A percentile compares a stretch with the other conserved stretches of the same genome.
These are phyloP conservation scores for Fusarium sp. DNA, from an alignment of 2,329 filamentous ascomycete genomes.

Conservation along the genomic window DNA sequence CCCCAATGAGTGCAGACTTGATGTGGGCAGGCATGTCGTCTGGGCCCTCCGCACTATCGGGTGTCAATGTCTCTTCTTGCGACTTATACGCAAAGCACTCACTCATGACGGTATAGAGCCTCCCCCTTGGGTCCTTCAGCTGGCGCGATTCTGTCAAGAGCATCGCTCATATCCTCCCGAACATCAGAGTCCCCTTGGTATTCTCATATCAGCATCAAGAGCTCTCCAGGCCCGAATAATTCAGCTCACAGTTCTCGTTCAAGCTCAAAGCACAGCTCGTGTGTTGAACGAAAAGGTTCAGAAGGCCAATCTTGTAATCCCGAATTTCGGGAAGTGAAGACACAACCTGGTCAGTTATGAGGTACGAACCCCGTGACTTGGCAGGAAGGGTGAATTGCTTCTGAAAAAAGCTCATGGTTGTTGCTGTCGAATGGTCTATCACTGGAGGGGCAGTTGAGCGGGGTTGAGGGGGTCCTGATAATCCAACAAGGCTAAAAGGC, in stretches of 20 bases:
- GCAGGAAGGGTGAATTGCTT: conserved; percentile 84
- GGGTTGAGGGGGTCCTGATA: conserved; percentile 44
- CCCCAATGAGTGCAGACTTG: conserved; percentile 89
- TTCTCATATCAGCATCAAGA: conserved; percentile 51
- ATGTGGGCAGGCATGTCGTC: conserved; percentile 99
- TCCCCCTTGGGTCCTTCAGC: conserved; percentile 77
- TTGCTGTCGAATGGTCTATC: conserved; percentile 33
- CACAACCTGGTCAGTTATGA: conserved; percentile 82
- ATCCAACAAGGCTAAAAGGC: conserved; percentile 56
- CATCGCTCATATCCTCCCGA: conserved; percentile 92
- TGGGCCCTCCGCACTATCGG: conserved; percentile 75
- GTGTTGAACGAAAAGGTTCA: conserved; percentile 95
- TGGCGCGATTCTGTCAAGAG: conserved; percentile 88
- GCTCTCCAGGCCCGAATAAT: background rate
- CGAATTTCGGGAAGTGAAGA: conserved; percentile 80
- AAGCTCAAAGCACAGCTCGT: conserved; percentile 89
- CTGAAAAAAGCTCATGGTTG: conserved; percentile 80
- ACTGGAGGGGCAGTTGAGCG: conserved; percentile 45
- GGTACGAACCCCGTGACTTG: conserved; percentile 84
- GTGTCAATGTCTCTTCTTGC: background rate
- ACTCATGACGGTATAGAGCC: conserved; percentile 80
- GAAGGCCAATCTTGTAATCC: conserved; percentile 83
- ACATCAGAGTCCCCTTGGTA: conserved; percentile 76
- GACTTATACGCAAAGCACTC: conserved; percentile 23
- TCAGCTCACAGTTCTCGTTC: conserved; percentile 85